Evolutionary conservation across 2,329 filamentous ascomycete genomes (phyloP).

Genomic region (Pseudogymnoascus destructans): DNA sequence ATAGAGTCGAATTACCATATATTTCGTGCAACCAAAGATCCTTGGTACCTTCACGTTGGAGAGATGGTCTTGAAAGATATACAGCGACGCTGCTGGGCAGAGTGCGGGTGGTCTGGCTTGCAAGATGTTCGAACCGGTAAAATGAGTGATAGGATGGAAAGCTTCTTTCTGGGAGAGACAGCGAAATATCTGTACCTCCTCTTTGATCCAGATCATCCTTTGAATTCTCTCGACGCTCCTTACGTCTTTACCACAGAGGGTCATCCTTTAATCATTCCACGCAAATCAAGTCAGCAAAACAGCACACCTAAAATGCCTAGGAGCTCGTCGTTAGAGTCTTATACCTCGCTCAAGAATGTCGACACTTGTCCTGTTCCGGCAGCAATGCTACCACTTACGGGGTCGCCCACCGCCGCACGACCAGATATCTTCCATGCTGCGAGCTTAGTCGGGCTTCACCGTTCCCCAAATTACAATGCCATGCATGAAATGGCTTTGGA

Average conservation of each 20-base stretch:
- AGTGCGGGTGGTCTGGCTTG: slow-evolving; percentile 86
- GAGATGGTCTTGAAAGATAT: slow-evolving; percentile 93
- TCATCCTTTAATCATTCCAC: slow-evolving; percentile 78
- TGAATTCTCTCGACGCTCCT: slow-evolving; percentile 75
- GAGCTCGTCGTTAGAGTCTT: slow-evolving; percentile 32
- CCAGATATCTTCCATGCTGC: slow-evolving; percentile 80
- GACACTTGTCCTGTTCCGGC: slow-evolving; percentile 56
- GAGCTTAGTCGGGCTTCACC: slow-evolving; percentile 67
- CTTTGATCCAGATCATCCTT: slow-evolving; percentile 71
- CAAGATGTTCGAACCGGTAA: slow-evolving; percentile 73
- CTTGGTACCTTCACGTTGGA: slow-evolving; percentile 90
- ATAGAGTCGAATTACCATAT: slow-evolving; percentile 94
- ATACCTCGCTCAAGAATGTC: slow-evolving; percentile 17
- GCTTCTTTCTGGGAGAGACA: slow-evolving; percentile 94
- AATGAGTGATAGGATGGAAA: slow-evolving; percentile 91
- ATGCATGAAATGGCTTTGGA: slow-evolving; percentile 32
- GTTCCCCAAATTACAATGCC: slow-evolving; percentile 53
- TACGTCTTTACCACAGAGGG: slow-evolving; percentile 95
- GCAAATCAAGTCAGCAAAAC: slow-evolving; percentile 24
- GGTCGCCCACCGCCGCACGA: slow-evolving; percentile 69
- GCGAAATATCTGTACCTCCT: slow-evolving; percentile 90
- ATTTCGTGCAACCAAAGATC: slow-evolving; percentile 85
- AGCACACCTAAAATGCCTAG: slow-evolving; percentile 25
- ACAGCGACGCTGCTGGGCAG: slow-evolving; percentile 73
- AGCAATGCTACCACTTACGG: slow-evolving; percentile 47